Conservation (phyloP, 2,329 filamentous ascomycete genomes). For the Metarhizium guizhouense region DNA sequence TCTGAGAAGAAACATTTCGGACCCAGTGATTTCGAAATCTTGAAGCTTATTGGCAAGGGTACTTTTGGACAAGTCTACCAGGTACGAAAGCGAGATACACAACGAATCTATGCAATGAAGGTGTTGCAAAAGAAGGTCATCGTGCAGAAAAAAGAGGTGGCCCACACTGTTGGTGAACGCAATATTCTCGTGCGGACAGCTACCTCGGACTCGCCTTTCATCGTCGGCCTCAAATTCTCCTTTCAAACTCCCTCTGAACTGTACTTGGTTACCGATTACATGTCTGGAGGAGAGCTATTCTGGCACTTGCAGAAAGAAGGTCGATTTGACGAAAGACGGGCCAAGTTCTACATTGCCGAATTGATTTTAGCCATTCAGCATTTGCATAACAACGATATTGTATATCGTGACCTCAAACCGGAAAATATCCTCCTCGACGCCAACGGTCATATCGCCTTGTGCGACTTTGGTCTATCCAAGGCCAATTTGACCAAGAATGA, state of each 20-base stretch:
- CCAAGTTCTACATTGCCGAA: slow-evolving; percentile 98
- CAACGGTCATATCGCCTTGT: slow-evolving; percentile 94
- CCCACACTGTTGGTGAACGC: slow-evolving; percentile 90
- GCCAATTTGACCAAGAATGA: slow-evolving; percentile 95
- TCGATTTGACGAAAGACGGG: slow-evolving; percentile 85
- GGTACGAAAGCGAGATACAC: slow-evolving; percentile 93
- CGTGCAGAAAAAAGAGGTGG: slow-evolving; percentile 98
- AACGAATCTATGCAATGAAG: slow-evolving; percentile 98
- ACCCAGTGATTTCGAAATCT: slow-evolving; percentile 89
- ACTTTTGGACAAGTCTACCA: slow-evolving; percentile 99
- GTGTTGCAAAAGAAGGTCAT: slow-evolving; percentile 99
- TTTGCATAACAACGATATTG: slow-evolving; percentile 92
- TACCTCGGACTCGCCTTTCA: slow-evolving; percentile 92
- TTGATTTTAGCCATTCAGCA: slow-evolving; percentile 92
- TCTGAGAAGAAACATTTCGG: slow-evolving; percentile 87
- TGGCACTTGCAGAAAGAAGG: slow-evolving; percentile 98
- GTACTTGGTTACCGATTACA: slow-evolving; percentile 98
- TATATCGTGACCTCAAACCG: slow-evolving; percentile 94
- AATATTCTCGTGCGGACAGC: slow-evolving; percentile 96
- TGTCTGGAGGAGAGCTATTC: slow-evolving; percentile 97
- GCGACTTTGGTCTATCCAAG: slow-evolving; percentile 96
- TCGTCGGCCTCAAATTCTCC: slow-evolving; percentile 95
- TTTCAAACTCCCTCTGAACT: slow-evolving; percentile 96
- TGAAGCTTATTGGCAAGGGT: slow-evolving; percentile 94
- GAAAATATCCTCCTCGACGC: slow-evolving; percentile 96